Conservation (phyloP, 768 basidiomycete genomes). For the Mycena rosella region DNA sequence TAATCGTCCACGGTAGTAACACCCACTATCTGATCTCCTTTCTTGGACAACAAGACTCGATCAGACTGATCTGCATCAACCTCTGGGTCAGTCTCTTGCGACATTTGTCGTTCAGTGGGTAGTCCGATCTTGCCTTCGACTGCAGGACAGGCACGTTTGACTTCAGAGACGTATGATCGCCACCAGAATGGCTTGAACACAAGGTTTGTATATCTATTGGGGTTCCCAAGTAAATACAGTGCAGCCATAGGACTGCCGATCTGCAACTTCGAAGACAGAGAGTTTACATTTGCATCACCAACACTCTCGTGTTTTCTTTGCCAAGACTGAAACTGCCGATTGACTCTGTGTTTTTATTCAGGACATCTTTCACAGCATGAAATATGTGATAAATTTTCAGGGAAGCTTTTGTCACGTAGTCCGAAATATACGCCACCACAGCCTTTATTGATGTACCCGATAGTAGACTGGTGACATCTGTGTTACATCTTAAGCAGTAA, state of each 20-base stretch:
- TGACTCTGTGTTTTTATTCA: not conserved
- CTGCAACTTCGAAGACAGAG: conserved; percentile 38
- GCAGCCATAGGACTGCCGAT: conserved; percentile 29
- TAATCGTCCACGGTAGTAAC: no score
- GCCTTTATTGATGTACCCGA: conserved; percentile 52
- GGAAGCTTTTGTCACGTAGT: conserved; percentile 44
- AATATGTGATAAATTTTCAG: conserved; percentile 49
- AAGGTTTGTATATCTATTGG: conserved; percentile 5
- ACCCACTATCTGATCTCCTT: no score
- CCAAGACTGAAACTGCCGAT: not conserved
- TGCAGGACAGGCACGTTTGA: no score
- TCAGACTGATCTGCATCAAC: no score
- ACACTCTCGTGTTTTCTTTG: not conserved
- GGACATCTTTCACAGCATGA: not conserved
- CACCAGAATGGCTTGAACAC: not conserved
- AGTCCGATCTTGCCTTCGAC: no score
- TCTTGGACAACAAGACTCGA: no score
- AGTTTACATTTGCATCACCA: conserved; percentile 44
- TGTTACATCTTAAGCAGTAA: conserved; percentile 47
- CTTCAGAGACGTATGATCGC: not conserved
- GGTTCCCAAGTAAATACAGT: conserved; percentile 13
- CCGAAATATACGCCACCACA: conserved; percentile 49
- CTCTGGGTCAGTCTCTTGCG: no score
- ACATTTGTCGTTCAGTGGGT: no score
- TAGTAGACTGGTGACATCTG: conserved; percentile 46